These are phyloP conservation scores for Fabrea salina DNA, from an alignment of 169 alveolate species.

Conservation along the genomic window DNA sequence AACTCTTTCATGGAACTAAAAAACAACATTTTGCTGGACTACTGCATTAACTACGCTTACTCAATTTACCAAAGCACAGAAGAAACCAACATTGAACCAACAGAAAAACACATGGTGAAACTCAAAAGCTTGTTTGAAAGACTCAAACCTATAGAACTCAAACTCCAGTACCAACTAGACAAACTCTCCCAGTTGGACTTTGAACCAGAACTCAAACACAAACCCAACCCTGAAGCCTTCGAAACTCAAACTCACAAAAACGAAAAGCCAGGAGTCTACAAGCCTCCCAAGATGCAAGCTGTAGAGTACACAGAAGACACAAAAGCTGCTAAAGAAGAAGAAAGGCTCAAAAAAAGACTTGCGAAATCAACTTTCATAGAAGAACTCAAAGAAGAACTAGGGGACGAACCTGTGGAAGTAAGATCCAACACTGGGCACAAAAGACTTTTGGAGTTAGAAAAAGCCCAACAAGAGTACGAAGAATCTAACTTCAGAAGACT, in stretches of 20 bases:
- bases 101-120: not conserved
- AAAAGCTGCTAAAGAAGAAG: conserved; percentile 10
- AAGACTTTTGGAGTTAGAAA: not conserved
- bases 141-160: conserved; percentile 10
- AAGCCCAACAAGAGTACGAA: conserved; percentile 3
- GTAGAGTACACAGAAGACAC: not conserved
- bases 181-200: not conserved
- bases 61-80: not conserved
- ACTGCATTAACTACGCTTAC: not conserved
- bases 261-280: conserved; percentile 11
- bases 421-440: not conserved
- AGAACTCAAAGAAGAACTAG: conserved; percentile 19
- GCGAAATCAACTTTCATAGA: not conserved
- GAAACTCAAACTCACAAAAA: not conserved
- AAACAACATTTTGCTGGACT: not conserved
- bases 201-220: not conserved
- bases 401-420: not conserved
- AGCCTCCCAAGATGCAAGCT: conserved; percentile 25
- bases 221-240: conserved; percentile 2
- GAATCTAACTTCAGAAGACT: conserved; percentile 11
- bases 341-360: conserved; percentile 17
- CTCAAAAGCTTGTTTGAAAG: conserved; percentile 11
- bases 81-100: not conserved
- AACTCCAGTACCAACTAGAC: conserved; percentile 19
- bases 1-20: conserved; percentile 19